Evolutionary conservation across 139 green algal species (phyloP), one percentile per base, ranked within the genome.

Genomic region (Coelastrella sp.): DNA sequence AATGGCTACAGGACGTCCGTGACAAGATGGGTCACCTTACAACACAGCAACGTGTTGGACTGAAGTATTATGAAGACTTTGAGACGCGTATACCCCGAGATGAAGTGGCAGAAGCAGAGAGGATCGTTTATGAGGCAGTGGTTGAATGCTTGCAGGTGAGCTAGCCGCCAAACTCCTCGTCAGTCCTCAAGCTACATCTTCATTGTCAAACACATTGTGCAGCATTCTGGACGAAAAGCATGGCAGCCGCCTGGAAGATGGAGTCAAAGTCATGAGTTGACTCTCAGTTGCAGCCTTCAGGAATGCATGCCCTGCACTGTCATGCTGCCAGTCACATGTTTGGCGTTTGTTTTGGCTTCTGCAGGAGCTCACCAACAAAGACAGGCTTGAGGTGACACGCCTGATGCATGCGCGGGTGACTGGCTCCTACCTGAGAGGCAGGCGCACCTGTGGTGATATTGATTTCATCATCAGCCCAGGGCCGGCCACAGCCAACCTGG

Each of bases 371-470:
- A 90, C 49, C 11, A 75, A 8, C 22, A 76, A 85, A 24, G 12
- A 81, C 6, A 11, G 25, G 15, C 8, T 25, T 7, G n/a, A 60
- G 0, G 85, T 95, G 6, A 25, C 87, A 19, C 89, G 95, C 19
- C 84, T 63, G 49, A 86, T 93, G n/a, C 93, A 95, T 85, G 92
- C 81, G 85, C 87, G 82, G 0, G 90, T 85, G 19, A 91, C 93
- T 49, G 95, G 95, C 65, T 95, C 91, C 85, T 97, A 95, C 90
- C 25, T 78, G 6, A 85, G 95, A 3, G 95, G 95, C 82, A 92
- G 92, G 82, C 75, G 86, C 0, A 72, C 84, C n/a, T 93, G 78
- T 68, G 82, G 90, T 11, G 95, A 97, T 59, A 92, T 96, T 19
- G 95, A 96, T 66, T 76, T 92, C 20, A 90, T 93, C 86, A 91